Base-by-base conservation (phyloP, 345 rosid species). In the Eutrema japonicum region DNA sequence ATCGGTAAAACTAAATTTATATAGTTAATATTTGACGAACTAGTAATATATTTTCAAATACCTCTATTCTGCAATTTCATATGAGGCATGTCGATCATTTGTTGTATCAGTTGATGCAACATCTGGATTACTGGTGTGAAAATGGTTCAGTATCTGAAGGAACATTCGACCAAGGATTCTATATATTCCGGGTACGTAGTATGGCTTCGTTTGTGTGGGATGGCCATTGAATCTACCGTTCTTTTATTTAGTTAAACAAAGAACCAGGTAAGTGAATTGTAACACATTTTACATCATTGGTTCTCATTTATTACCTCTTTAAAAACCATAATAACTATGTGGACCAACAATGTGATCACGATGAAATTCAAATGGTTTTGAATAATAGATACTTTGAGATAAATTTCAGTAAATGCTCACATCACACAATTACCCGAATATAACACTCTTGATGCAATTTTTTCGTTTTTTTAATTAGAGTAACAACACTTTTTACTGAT, bases 311-410 rank as follows among this genome's bases (percentile, higher is more conserved):
- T 8, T 18, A 42, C 38, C 30, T 22, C 54, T 52, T 14, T 3
- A 30, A 32, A 47, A 6, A 14, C 14, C 30, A 64, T 64, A 57
- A 47, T 47, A 37, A 48, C 29, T 56, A 68, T 30, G 60, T 66
- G 72, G 72, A 48, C 72, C 72, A 66, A 73, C 3, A 37, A 8
- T 3, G 27, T 56, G 49, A 56, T 43, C 27, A 16, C 38, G 13
- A 54, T 43, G 46, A 26, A 18, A 10, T 13, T 32, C 2, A 35
- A 35, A 13, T 63, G 38, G 11, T 22, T 41, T 32, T 51, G 8
- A 38, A 54, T 54, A 30, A 50, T 37, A 22, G 26, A 22, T 22
- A 22, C 26, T 22, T 22, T 22, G 29, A 52, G 53, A 33, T 22
- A 41, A 43, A 33, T 64, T 16, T 42, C 36, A 43, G 63, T 62